These are phyloP conservation scores for Senna tora DNA, from an alignment of 306 rosid genomes.

Conservation along the genomic window DNA sequence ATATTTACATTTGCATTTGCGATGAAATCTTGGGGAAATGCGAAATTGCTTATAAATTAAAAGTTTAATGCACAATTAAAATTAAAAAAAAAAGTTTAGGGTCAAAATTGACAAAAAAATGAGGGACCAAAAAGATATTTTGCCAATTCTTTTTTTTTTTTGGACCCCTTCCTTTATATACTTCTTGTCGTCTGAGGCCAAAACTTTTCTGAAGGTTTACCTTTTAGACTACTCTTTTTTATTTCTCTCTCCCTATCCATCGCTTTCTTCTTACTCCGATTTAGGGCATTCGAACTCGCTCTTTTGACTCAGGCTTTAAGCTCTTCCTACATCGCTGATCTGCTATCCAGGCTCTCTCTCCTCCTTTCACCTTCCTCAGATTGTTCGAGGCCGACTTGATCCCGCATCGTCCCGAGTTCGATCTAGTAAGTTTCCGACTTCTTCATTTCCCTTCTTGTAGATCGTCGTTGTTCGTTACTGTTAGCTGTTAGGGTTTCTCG, in stretches of 20 bases:
- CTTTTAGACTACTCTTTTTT: background rate
- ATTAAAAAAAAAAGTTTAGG: no score
- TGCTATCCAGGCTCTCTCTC: conserved; percentile 36
- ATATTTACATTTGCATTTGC: no score
- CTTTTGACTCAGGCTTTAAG: conserved; percentile 39
- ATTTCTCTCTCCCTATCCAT: no score
- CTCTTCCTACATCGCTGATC: conserved; percentile 40
- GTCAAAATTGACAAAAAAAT: no score
- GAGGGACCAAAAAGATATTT: no score
- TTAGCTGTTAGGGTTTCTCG: conserved; percentile 7
- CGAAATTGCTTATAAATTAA: no score
- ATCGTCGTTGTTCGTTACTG: conserved; percentile 27
- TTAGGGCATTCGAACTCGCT: conserved; percentile 41
- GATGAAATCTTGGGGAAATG: no score
- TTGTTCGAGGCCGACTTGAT: conserved; percentile 16
- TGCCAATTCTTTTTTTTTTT: no score
- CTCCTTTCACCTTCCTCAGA: background rate
- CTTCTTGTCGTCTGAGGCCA: background rate
- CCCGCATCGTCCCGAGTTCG: conserved; percentile 21
- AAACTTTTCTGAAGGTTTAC: background rate
- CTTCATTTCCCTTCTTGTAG: conserved; percentile 14
- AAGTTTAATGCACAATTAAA: no score
- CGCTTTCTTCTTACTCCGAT: conserved; percentile 3
- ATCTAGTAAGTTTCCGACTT: conserved; percentile 13
- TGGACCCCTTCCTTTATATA: no score